Evolutionary conservation across 2,329 filamentous ascomycete genomes (phyloP).

Genomic region (Lasiodiplodia hormozganensis): DNA sequence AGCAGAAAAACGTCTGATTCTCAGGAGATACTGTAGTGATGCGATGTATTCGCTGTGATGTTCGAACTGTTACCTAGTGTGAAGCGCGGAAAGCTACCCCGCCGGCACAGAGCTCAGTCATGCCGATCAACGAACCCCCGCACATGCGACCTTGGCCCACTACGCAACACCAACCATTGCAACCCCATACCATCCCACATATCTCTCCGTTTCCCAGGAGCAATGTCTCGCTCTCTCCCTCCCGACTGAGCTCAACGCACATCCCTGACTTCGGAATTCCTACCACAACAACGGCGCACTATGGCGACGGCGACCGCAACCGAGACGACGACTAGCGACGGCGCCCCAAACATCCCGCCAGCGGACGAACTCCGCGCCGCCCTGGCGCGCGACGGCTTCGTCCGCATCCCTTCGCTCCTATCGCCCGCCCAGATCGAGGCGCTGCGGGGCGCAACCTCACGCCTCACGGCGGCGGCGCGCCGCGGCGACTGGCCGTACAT

Average conservation of each 20-base stretch:
- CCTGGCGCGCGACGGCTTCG: conserved; percentile 77
- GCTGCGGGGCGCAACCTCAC: conserved; percentile 66
- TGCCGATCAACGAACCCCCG: conserved; percentile 15
- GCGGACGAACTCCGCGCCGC: conserved; percentile 54
- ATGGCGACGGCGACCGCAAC: conserved; percentile 4
- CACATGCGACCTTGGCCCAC: conserved; percentile 25
- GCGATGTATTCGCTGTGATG: neutral
- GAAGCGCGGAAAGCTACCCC: neutral
- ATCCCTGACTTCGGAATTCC: neutral
- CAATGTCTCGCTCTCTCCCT: neutral
- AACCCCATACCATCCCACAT: conserved; percentile 3
- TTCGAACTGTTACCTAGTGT: neutral
- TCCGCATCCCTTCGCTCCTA: conserved; percentile 72
- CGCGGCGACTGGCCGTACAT: conserved; percentile 80
- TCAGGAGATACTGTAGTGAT: neutral
- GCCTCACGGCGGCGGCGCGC: conserved; percentile 68
- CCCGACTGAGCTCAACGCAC: conserved; percentile 5
- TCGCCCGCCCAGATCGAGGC: conserved; percentile 59
- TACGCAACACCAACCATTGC: conserved; percentile 3
- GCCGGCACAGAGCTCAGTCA: neutral
- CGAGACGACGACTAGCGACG: conserved; percentile 23
- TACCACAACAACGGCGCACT: neutral
- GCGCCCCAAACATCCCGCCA: conserved; percentile 35
- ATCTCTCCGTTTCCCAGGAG: neutral
- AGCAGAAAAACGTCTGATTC: neutral